Conservation (phyloP, 2,329 filamentous ascomycete genomes). For the Fusarium annulatum region DNA sequence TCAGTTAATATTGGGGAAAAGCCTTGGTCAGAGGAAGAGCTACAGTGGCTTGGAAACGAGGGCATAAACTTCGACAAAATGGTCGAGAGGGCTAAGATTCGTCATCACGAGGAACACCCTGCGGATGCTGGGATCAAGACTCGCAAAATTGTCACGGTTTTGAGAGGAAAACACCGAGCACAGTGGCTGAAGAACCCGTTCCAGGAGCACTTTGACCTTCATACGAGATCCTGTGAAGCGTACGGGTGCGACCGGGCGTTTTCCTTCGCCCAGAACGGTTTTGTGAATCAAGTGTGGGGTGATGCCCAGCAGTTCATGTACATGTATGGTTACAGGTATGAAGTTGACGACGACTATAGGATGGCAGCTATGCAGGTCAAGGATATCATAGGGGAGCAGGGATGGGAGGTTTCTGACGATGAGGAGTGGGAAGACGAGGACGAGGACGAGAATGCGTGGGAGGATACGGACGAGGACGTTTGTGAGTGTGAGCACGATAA, state of each 20-base stretch:
- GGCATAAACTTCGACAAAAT: too few relatives aligned
- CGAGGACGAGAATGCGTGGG: background rate
- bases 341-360: too few relatives aligned
- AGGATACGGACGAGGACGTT: background rate
- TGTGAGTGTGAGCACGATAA: background rate
- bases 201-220: background rate
- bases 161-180: background rate
- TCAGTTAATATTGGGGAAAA: fast-evolving
- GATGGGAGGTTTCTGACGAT: background rate
- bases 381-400: fast-evolving
- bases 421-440: too few relatives aligned
- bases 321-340: too few relatives aligned
- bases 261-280: fast-evolving
- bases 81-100: too few relatives aligned
- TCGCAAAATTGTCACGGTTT: too few relatives aligned
- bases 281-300: too few relatives aligned
- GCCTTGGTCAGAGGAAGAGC: background rate
- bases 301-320: too few relatives aligned
- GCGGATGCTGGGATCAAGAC: too few relatives aligned
- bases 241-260: background rate
- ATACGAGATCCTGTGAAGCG: background rate
- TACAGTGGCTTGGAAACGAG: too few relatives aligned
- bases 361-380: background rate
- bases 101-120: too few relatives aligned
- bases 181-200: background rate